These are phyloP conservation scores for Yamadazyma buinensis DNA, from an alignment of 1,139 yeast genomes.

Conservation along the genomic window DNA sequence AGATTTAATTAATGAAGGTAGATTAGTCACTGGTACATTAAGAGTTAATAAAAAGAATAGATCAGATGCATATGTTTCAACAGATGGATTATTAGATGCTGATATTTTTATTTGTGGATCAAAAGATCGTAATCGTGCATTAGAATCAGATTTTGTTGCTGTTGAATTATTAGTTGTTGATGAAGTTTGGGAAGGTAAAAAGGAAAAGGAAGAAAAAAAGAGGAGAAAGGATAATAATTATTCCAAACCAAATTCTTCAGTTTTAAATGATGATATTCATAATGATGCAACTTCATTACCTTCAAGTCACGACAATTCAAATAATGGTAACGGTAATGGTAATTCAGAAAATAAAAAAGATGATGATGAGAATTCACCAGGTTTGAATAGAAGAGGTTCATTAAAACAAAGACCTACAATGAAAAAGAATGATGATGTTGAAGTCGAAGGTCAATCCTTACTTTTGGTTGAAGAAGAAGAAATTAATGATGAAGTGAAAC, in stretches of 20 bases:
- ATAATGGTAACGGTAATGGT: conserved; percentile 15
- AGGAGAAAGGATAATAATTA: conserved; percentile 73
- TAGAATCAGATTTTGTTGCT: conserved; percentile 95
- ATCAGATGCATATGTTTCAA: conserved; percentile 95
- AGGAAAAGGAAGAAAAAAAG: conserved; percentile 95
- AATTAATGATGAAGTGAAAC: conserved; percentile 87
- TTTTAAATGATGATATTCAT: conserved; percentile 59
- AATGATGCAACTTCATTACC: conserved; percentile 63
- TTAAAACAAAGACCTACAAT: conserved; percentile 96
- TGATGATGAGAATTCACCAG: conserved; percentile 21
- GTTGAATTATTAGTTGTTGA: conserved; percentile 91
- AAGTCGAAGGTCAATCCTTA: conserved; percentile 95
- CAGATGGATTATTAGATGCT: conserved; percentile 92
- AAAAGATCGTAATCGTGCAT: conserved; percentile 96
- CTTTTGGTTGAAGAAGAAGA: conserved; percentile 93
- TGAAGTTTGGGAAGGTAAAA: conserved; percentile 95
- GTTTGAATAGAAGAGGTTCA: conserved; percentile 80
- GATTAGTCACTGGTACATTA: conserved; percentile 85
- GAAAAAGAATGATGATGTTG: conserved; percentile 97
- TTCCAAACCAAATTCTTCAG: conserved; percentile 31
- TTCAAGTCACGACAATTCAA: conserved; percentile 13
- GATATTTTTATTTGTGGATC: conserved; percentile 98
- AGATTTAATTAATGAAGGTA: conserved; percentile 82
- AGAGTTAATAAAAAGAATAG: conserved; percentile 94
- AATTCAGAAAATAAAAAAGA: conserved; percentile 12